Conservation (phyloP, 768 basidiomycete genomes). For the Lactarius tabidus region DNA sequence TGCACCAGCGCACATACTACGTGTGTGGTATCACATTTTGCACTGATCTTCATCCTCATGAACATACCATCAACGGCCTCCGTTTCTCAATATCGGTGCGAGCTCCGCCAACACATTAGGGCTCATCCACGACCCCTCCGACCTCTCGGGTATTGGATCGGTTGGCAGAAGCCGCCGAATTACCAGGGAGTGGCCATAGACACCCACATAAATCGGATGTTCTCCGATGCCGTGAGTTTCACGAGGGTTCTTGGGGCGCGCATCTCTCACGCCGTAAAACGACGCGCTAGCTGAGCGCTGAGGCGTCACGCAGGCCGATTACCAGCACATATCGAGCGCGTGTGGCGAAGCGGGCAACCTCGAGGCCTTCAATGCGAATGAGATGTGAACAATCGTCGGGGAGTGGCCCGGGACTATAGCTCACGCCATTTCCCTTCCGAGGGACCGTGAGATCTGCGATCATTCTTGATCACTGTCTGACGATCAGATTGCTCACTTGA, state of each 20-base stretch:
- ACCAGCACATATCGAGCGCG: slow-evolving; percentile 58
- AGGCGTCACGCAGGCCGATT: slow-evolving; percentile 45
- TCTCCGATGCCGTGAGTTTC: slow-evolving; percentile 46
- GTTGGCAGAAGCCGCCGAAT: slow-evolving; percentile 49
- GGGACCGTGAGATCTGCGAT: too few relatives aligned
- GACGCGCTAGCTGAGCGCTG: slow-evolving; percentile 29
- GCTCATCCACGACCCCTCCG: slow-evolving; percentile 77
- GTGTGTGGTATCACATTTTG: too few relatives aligned
- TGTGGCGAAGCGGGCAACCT: slow-evolving; percentile 48
- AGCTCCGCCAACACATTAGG: slow-evolving; percentile 57
- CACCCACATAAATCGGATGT: slow-evolving; percentile 77
- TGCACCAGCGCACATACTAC: slow-evolving; percentile 9
- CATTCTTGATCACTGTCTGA: too few relatives aligned
- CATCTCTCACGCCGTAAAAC: background rate
- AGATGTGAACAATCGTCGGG: slow-evolving; percentile 80
- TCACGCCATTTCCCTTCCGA: too few relatives aligned
- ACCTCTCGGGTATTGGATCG: slow-evolving; percentile 62
- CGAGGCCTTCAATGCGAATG: slow-evolving; percentile 37
- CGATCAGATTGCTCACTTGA: too few relatives aligned
- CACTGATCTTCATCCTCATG: too few relatives aligned
- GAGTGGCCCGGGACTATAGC: too few relatives aligned
- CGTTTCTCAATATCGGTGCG: slow-evolving; percentile 62
- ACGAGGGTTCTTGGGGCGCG: background rate
- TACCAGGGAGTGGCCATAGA: slow-evolving; percentile 73
- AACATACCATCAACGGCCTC: too few relatives aligned